Evolutionary conservation across 1,284 basidiomycete genomes (phyloP).

Genomic region (Rhodotorula sp.): DNA sequence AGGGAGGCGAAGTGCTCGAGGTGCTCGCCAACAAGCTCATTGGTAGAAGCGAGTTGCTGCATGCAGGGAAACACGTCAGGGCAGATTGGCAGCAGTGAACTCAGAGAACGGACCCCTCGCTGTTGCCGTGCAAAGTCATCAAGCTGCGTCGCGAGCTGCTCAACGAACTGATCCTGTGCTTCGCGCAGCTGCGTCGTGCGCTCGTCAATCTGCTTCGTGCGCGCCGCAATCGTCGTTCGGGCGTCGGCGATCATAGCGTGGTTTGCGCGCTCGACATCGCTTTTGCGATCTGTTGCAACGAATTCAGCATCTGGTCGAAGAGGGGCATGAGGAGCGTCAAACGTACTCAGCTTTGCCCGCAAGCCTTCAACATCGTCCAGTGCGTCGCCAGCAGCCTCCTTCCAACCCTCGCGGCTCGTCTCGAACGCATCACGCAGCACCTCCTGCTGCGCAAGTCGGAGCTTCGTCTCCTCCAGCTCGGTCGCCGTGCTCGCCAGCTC

Average conservation of each 20-base stretch:
- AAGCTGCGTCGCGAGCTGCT: not conserved
- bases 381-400: constrained; percentile 34
- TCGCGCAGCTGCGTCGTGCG: constrained; percentile 12
- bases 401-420: constrained; percentile 42
- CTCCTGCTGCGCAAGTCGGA: constrained; percentile 29
- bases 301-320: fast-evolving
- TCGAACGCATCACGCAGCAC: constrained; percentile 40
- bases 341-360: constrained; percentile 40
- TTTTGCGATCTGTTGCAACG: constrained; percentile 32
- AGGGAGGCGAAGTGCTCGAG: not conserved
- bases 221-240: constrained; percentile 1
- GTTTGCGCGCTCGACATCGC: constrained; percentile 32
- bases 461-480: constrained; percentile 17
- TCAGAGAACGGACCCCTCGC: not conserved
- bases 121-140: constrained; percentile 12
- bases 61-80: not conserved
- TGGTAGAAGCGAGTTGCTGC: constrained; percentile 2
- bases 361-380: constrained; percentile 40
- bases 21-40: not conserved
- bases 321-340: not conserved
- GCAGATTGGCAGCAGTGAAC: too few species aligned
- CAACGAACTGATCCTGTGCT: constrained; percentile 22
- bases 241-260: constrained; percentile 16
- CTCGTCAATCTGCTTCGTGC: constrained; percentile 12
- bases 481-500: constrained; percentile 19